phyloP scores from a whole-genome alignment of 108 stramenopile species.

The Nannochloropsis granulata region DNA sequence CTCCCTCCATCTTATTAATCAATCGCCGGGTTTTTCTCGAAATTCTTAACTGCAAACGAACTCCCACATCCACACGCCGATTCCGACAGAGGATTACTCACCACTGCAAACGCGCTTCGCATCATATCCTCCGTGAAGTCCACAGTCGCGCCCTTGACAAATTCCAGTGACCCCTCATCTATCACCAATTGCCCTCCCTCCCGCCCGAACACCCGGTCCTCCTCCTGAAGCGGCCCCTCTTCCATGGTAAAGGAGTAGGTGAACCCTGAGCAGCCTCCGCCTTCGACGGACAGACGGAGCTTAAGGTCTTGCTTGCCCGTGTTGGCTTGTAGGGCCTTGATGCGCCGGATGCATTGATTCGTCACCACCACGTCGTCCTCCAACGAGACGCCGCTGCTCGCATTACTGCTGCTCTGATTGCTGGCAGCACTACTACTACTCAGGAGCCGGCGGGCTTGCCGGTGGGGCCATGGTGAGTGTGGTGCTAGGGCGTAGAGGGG shows the following conservation, averaged over 20 bases:
- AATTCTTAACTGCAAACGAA: constrained; percentile 91
- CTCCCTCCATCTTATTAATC: neutral
- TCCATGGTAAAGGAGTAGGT: constrained; percentile 41
- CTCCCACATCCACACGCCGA: constrained; percentile 91
- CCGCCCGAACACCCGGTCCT: constrained; percentile 23
- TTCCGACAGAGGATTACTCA: constrained; percentile 85
- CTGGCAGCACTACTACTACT: no score
- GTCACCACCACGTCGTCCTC: neutral
- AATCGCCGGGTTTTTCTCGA: constrained; percentile 50
- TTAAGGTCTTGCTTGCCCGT: constrained; percentile 22
- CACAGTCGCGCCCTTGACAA: constrained; percentile 70
- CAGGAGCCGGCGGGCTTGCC: no score
- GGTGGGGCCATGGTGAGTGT: no score
- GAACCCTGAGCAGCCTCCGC: constrained; percentile 46
- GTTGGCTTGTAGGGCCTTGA: constrained; percentile 29
- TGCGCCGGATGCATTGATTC: constrained; percentile 14
- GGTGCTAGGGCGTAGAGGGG: no score
- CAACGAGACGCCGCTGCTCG: neutral
- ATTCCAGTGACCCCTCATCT: constrained; percentile 51
- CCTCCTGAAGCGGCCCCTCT: neutral
- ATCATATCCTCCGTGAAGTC: constrained; percentile 93
- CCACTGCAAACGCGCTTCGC: constrained; percentile 74
- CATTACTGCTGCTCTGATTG: neutral
- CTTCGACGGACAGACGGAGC: constrained; percentile 41
- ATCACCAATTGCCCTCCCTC: constrained; percentile 37